Percentiles rank a stretch among this genome's conserved stretches.
These are phyloP conservation scores for Carex pumila DNA, from an alignment of 176 grass and related monocot species.

Conservation along the genomic window DNA sequence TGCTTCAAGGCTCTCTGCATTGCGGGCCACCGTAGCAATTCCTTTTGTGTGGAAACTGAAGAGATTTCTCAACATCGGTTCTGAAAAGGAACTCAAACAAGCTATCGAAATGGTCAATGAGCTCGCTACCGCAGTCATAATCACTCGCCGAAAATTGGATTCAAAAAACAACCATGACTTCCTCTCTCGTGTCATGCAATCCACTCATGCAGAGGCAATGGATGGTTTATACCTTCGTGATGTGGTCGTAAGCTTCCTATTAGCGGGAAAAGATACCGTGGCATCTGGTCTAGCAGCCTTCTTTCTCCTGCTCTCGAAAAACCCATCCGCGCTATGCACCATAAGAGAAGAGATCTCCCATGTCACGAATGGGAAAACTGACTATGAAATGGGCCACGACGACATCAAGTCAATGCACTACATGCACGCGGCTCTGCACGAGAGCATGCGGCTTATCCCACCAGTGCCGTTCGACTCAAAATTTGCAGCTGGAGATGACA, in stretches of 20 bases:
- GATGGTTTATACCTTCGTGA: conserved; percentile 75
- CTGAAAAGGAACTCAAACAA: conserved; percentile 44
- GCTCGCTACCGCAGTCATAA: conserved; percentile 44
- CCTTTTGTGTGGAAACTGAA: conserved; percentile 55
- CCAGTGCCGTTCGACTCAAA: conserved; percentile 80
- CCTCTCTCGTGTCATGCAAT: conserved; percentile 66
- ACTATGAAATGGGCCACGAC: conserved; percentile 14
- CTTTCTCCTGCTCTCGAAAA: conserved; percentile 67
- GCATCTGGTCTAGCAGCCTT: conserved; percentile 62
- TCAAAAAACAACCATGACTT: conserved; percentile 32
- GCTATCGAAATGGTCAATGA: conserved; percentile 43
- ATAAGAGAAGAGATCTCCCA: conserved; percentile 21
- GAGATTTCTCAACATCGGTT: conserved; percentile 57
- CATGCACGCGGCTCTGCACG: conserved; percentile 53
- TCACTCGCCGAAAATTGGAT: conserved; percentile 31
- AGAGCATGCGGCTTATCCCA: conserved; percentile 57
- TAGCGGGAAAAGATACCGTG: conserved; percentile 72
- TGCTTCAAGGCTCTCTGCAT: conserved; percentile 41
- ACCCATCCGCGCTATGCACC: conserved; percentile 18
- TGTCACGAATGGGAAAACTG: conserved; percentile 28
- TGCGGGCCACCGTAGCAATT: conserved; percentile 22
- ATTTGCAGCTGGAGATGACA: conserved; percentile 45
- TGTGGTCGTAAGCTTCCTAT: conserved; percentile 84
- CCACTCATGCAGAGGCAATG: background rate
- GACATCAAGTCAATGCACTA: conserved; percentile 48